Evolutionary conservation across 1,284 basidiomycete genomes (phyloP).

Genomic region (Exobasidium cylindrosporum): DNA sequence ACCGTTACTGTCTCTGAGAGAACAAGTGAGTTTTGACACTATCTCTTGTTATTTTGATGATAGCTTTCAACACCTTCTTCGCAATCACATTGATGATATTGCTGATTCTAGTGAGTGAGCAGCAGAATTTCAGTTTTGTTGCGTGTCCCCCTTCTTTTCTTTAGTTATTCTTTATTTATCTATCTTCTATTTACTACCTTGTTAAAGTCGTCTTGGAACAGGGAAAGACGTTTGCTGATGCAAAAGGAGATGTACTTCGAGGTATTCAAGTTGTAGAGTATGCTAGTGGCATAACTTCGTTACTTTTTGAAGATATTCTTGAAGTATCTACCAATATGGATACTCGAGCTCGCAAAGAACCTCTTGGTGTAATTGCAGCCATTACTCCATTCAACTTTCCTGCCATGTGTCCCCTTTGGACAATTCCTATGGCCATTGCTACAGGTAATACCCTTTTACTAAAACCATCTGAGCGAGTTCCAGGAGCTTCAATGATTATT

Average conservation of each 20-base stretch:
- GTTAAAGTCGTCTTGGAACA: conserved; percentile 54
- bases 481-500: conserved; percentile 95
- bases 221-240: conserved; percentile 64
- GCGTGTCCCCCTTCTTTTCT: too few relatives aligned
- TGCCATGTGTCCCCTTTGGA: conserved; percentile 77
- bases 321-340: conserved; percentile 97
- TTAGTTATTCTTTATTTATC: too few relatives aligned
- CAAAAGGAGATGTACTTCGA: conserved; percentile 87
- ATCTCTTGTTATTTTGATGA: too few relatives aligned
- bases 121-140: too few relatives aligned
- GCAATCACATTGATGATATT: conserved; percentile 57
- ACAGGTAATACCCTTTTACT: conserved; percentile 91
- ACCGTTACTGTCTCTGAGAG: too few relatives aligned
- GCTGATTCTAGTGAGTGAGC: conserved; percentile 45
- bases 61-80: conserved; percentile 58
- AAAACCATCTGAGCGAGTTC: conserved; percentile 94
- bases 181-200: too few relatives aligned
- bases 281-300: conserved; percentile 76
- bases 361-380: conserved; percentile 59
- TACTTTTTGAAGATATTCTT: conserved; percentile 81
- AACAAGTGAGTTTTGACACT: too few relatives aligned
- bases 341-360: conserved; percentile 75
- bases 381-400: conserved; percentile 51
- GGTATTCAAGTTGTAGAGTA: conserved; percentile 93
- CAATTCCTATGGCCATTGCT: conserved; percentile 64